Percentiles rank a stretch among this genome's conserved stretches.
phyloP scores from a whole-genome alignment of 1,139 yeast genomes.

The Candida sp. region DNA sequence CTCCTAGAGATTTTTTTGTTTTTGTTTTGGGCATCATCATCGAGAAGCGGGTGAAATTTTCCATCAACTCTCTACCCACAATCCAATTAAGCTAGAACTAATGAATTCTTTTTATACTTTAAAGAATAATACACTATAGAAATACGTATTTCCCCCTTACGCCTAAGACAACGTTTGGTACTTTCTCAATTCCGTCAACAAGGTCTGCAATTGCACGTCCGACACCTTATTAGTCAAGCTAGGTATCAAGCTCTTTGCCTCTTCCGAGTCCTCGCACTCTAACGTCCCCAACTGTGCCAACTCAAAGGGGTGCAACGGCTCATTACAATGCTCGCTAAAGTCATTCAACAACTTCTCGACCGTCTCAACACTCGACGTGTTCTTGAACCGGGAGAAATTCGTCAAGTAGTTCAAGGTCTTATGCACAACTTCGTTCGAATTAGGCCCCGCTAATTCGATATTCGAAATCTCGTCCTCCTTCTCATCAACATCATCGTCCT shows the following conservation, averaged over 20 bases:
- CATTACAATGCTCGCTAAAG: slow-evolving; percentile 60
- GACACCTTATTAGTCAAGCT: slow-evolving; percentile 80
- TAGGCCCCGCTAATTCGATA: slow-evolving; percentile 71
- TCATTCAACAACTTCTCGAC: slow-evolving; percentile 84
- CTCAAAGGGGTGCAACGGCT: slow-evolving; percentile 91
- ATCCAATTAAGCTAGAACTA: background rate
- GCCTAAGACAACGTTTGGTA: slow-evolving; percentile 48
- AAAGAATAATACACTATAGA: background rate
- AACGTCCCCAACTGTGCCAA: slow-evolving; percentile 93
- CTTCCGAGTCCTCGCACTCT: slow-evolving; percentile 97
- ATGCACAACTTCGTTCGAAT: slow-evolving; percentile 73
- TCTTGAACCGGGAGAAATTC: slow-evolving; percentile 87
- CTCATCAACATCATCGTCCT: slow-evolving; percentile 45
- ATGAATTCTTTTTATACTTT: too few relatives aligned
- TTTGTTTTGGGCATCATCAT: background rate
- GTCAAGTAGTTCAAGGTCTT: slow-evolving; percentile 91
- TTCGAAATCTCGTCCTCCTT: slow-evolving; percentile 68
- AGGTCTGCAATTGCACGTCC: slow-evolving; percentile 85
- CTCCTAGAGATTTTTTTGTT: background rate
- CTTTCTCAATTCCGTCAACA: slow-evolving; percentile 84
- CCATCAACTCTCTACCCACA: background rate
- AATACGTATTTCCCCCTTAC: background rate
- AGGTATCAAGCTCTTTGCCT: slow-evolving; percentile 94
- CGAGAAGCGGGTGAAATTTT: background rate
- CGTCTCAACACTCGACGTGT: slow-evolving; percentile 91